A percentile compares a stretch with the other conserved stretches of the same genome.
phyloP scores from a whole-genome alignment of 306 rosid genomes.

The Rubus idaeus region DNA sequence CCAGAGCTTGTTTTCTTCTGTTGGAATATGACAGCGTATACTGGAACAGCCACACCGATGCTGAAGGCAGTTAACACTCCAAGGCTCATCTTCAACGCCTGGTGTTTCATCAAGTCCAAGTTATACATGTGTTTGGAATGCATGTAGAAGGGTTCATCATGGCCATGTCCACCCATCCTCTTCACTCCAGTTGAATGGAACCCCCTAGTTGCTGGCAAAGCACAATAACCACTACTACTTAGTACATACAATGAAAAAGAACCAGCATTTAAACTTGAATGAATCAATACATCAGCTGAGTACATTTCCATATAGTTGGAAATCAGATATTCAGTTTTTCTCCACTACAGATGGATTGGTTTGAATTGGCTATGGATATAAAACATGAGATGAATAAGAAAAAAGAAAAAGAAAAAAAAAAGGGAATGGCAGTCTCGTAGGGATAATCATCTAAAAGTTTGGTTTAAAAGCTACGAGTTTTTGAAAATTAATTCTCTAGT shows the following conservation, averaged over 20 bases:
- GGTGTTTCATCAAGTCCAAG: constrained; percentile 38
- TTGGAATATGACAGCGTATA: constrained; percentile 33
- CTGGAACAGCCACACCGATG: constrained; percentile 32
- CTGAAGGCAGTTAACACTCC: constrained; percentile 37
- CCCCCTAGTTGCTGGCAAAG: constrained; percentile 22
- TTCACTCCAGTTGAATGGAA: constrained; percentile 42
- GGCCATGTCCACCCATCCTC: constrained; percentile 43
- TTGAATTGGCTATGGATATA: not conserved
- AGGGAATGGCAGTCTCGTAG: not conserved
- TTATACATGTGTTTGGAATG: constrained; percentile 45
- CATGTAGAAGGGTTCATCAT: constrained; percentile 37
- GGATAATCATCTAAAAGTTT: not conserved
- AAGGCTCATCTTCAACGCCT: constrained; percentile 31
- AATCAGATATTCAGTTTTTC: not conserved
- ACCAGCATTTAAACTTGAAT: not conserved
- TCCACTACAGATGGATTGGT: not conserved
- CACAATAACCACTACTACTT: constrained; percentile 2
- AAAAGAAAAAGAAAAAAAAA: no score
- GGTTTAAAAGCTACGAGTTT: not conserved
- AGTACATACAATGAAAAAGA: not conserved
- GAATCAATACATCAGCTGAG: not conserved
- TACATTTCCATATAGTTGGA: no score
- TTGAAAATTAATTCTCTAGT: not conserved
- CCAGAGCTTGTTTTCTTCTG: constrained; percentile 36
- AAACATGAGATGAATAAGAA: no score